A percentile compares a stretch with the other conserved stretches of the same genome.
Evolutionary conservation across 345 rosid genomes (phyloP).

Genomic region (Mangifera indica): DNA sequence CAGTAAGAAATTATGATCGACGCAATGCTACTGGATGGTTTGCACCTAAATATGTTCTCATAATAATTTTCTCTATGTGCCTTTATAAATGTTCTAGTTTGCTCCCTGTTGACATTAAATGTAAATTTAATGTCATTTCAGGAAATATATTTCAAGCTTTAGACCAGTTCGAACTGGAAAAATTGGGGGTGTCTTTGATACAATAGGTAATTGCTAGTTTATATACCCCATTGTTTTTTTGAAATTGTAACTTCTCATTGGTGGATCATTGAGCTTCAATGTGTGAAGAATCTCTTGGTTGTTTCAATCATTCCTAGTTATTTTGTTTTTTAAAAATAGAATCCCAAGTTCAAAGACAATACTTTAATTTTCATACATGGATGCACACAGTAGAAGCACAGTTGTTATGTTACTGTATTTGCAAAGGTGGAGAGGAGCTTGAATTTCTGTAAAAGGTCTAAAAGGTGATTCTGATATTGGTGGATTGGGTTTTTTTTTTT

Average conservation of each 20-base stretch:
- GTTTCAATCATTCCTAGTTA: background rate
- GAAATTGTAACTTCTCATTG: conserved; percentile 5
- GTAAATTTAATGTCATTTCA: conserved; percentile 29
- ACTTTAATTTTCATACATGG: background rate
- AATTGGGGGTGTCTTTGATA: conserved; percentile 63
- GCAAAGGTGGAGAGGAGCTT: background rate
- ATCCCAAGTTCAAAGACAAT: background rate
- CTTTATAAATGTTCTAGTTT: conserved; percentile 5
- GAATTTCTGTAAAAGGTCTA: background rate
- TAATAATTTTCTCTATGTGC: conserved; percentile 3
- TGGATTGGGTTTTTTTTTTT: background rate
- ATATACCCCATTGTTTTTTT: background rate
- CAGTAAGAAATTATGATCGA: conserved; percentile 80
- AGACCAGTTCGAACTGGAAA: conserved; percentile 65
- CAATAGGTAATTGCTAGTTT: conserved; percentile 52
- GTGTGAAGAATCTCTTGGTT: conserved; percentile 14
- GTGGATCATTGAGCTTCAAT: conserved; percentile 1
- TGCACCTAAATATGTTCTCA: conserved; percentile 26
- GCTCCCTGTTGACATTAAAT: conserved; percentile 17
- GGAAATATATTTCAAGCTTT: conserved; percentile 93
- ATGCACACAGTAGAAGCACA: background rate
- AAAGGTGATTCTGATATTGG: conserved; percentile 2
- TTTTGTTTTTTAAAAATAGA: background rate
- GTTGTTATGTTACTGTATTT: background rate
- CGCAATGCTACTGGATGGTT: conserved; percentile 92